Evolutionary conservation across 148 eudicot species (phyloP).

Genomic region (Rhododendron kiyosumense): DNA sequence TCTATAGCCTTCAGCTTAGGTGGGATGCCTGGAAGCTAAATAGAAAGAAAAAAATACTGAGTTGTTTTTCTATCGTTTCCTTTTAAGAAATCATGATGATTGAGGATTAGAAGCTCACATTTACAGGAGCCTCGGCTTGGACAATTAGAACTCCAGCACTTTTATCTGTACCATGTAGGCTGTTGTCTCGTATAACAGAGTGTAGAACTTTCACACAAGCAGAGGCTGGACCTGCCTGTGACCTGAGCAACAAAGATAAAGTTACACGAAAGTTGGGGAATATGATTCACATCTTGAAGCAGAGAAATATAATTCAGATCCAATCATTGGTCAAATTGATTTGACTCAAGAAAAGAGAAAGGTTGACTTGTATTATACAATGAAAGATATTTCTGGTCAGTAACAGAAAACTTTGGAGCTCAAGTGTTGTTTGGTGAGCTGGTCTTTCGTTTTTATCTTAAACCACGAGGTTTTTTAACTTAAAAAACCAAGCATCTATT

Average conservation of each 20-base stretch:
- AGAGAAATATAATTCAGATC: neutral
- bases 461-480: neutral
- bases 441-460: neutral
- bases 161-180: slow-evolving; percentile 39
- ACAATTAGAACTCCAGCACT: slow-evolving; percentile 87
- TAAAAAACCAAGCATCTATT: neutral
- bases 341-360: neutral
- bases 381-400: neutral
- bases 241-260: slow-evolving; percentile 34
- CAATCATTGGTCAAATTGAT: neutral
- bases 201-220: slow-evolving; percentile 69
- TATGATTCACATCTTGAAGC: neutral
- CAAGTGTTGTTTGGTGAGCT: neutral
- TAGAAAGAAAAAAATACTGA: neutral
- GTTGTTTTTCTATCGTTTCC: neutral
- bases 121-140: slow-evolving; percentile 61
- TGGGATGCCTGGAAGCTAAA: slow-evolving; percentile 37
- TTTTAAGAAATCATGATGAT: neutral
- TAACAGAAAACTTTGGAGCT: neutral
- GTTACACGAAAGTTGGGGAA: no score
- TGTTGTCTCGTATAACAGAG: slow-evolving; percentile 40
- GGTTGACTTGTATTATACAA: neutral
- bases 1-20: slow-evolving; percentile 73
- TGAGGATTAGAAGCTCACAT: slow-evolving; percentile 29
- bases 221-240: slow-evolving; percentile 81